Base-by-base conservation (phyloP, 169 alveolate genomes). In the Eimeria sp. region DNA sequence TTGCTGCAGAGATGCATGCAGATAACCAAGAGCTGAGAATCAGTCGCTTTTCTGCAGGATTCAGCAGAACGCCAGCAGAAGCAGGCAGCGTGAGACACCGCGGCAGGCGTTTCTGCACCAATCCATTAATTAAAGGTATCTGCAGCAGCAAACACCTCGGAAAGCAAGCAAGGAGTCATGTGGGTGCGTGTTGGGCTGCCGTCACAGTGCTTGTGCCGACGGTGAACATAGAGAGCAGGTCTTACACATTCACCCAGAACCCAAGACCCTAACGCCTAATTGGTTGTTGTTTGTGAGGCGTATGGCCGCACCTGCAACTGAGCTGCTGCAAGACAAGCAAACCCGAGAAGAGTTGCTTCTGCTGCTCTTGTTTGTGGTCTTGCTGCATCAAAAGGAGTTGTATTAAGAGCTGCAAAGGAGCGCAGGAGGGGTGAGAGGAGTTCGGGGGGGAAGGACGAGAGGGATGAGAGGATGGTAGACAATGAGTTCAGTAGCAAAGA, bases 311-410 rank as follows among this genome's bases (percentile, higher is more conserved):
- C 91, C 91, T 83, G 91, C 30, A 83, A 54, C 51, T 83, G 75
- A 13, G 91, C 91, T 51, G 91, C 91, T 27, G 91, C 91, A 27
- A 83, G 91, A 40, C 91, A 54, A 13, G 57, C 91, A 6, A 83
- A 54, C 34, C 91, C 91, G 7, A 83, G 73, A 3, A 83, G 34
- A 10, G 91, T 51, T 14, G 75, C 91, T 22, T 83, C 91, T 20
- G 61, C 61, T 18, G 49, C 75, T n/a, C 91, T 51, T 11, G 75
- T 67, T 40, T 30, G 73, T 1, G 51, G 91, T 30, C 75, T 51
- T 16, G 54, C 54, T 22, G 75, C 57, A 18, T 49, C 47, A 10
- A 22, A 54, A 14, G 91, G 91, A 2, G 61, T 63, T 9, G 73
- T 51, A 51, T 49, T 67, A 27, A 57, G 18, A 9, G 91, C 91